Conservation (phyloP, 2,329 filamentous ascomycete genomes). For the Gnomoniopsis sp. region DNA sequence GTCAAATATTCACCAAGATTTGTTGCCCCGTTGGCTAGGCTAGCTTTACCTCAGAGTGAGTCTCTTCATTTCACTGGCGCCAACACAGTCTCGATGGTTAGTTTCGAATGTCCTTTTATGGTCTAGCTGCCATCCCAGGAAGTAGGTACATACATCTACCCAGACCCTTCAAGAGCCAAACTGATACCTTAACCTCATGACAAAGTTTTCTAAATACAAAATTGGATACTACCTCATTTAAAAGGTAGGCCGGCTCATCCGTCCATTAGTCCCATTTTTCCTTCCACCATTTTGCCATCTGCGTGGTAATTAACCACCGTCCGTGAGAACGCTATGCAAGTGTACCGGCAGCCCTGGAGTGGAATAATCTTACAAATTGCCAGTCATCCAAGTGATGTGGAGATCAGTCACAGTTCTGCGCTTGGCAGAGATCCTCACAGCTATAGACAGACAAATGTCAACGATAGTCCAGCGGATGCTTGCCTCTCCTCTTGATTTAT, state of each 20-base stretch:
- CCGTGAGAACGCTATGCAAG: background rate
- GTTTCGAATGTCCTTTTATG: background rate
- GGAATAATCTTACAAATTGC: background rate
- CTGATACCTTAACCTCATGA: background rate
- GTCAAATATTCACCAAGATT: background rate
- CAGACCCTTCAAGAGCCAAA: background rate
- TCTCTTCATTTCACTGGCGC: conserved; percentile 6
- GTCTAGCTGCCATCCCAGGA: too few species aligned
- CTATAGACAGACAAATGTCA: background rate
- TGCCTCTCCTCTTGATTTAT: background rate
- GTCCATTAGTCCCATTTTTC: too few species aligned
- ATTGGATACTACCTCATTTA: too few species aligned
- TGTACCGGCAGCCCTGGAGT: background rate
- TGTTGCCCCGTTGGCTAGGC: background rate
- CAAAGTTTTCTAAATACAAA: background rate
- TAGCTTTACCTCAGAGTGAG: background rate
- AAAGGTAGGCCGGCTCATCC: too few species aligned
- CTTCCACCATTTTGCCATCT: too few species aligned
- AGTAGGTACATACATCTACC: background rate
- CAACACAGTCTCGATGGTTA: conserved; percentile 1
- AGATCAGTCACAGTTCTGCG: background rate
- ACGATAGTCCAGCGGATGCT: background rate
- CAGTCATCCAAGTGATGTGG: background rate
- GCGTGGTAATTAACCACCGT: too few species aligned
- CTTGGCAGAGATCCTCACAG: background rate